Conservation (phyloP, 371 early-diverging fungal species). For the Smittium mucronatum region DNA sequence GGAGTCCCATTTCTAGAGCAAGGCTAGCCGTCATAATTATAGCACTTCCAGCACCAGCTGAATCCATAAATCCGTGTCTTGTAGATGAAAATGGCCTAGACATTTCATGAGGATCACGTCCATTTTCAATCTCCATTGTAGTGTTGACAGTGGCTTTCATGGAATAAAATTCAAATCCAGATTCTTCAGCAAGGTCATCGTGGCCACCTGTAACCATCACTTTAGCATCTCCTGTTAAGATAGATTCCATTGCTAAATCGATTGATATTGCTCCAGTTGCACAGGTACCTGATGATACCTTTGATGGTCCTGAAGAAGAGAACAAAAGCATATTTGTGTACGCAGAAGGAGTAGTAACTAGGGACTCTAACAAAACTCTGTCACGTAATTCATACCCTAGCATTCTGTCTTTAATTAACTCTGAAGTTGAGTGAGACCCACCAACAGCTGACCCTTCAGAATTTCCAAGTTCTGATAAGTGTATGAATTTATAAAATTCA, state of each 20-base stretch:
- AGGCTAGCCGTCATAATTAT: slow-evolving; percentile 84
- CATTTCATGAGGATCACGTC: slow-evolving; percentile 83
- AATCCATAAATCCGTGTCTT: slow-evolving; percentile 91
- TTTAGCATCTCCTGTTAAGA: slow-evolving; percentile 83
- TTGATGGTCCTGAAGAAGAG: slow-evolving; percentile 88
- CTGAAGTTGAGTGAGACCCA: slow-evolving; percentile 66
- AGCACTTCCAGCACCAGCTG: slow-evolving; percentile 84
- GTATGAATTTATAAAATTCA: slow-evolving; percentile 93
- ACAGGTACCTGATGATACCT: slow-evolving; percentile 90
- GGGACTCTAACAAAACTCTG: slow-evolving; percentile 89
- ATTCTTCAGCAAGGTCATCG: slow-evolving; percentile 89
- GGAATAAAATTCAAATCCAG: slow-evolving; percentile 89
- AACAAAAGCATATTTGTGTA: slow-evolving; percentile 94
- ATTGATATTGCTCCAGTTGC: slow-evolving; percentile 90
- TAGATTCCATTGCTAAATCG: slow-evolving; percentile 84
- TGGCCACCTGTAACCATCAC: slow-evolving; percentile 91
- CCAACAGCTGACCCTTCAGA: slow-evolving; percentile 77
- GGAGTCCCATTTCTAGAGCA: slow-evolving; percentile 88
- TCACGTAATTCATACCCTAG: slow-evolving; percentile 78
- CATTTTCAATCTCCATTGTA: slow-evolving; percentile 68
- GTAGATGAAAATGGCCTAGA: slow-evolving; percentile 84
- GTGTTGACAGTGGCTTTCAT: slow-evolving; percentile 93
- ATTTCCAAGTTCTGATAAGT: slow-evolving; percentile 89
- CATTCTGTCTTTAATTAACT: slow-evolving; percentile 62
- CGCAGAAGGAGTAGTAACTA: slow-evolving; percentile 92